A percentile compares a stretch with the other conserved stretches of the same genome.
Evolutionary conservation across 2,329 filamentous ascomycete species (phyloP).

Genomic region (Penicillium sp.): DNA sequence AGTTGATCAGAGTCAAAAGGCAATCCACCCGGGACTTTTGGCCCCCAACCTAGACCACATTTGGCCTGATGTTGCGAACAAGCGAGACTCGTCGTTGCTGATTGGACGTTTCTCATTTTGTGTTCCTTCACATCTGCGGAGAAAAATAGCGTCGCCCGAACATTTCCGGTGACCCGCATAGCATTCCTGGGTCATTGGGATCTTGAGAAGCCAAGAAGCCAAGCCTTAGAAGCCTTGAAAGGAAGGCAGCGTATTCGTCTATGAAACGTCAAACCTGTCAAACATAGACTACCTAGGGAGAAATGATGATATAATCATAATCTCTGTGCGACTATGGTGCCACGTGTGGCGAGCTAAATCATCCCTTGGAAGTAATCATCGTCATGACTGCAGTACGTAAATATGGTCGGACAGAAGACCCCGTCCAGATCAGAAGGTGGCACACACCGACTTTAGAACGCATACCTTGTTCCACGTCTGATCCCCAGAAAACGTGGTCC

Average conservation of each 20-base stretch:
- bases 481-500: constrained; percentile 15
- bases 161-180: constrained; percentile 7
- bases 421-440: not conserved
- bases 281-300: not conserved
- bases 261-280: not conserved
- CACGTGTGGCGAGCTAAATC: constrained; percentile 11
- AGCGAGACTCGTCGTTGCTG: constrained; percentile 7
- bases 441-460: constrained; percentile 16
- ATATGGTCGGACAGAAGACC: not conserved
- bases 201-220: not conserved
- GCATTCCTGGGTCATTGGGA: not conserved
- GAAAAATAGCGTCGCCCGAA: constrained; percentile 6
- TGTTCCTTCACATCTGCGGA: constrained; percentile 2
- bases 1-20: not conserved
- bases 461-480: not conserved
- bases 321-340: constrained; percentile 11
- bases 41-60: constrained; percentile 15
- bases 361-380: constrained; percentile 1
- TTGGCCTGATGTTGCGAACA: constrained; percentile 23
- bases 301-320: not conserved
- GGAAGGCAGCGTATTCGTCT: constrained; percentile 7
- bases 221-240: not conserved
- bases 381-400: not conserved
- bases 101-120: constrained; percentile 1
- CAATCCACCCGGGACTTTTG: not conserved